phyloP scores from a whole-genome alignment of 305 asterid species.

The Ajuga reptans region DNA sequence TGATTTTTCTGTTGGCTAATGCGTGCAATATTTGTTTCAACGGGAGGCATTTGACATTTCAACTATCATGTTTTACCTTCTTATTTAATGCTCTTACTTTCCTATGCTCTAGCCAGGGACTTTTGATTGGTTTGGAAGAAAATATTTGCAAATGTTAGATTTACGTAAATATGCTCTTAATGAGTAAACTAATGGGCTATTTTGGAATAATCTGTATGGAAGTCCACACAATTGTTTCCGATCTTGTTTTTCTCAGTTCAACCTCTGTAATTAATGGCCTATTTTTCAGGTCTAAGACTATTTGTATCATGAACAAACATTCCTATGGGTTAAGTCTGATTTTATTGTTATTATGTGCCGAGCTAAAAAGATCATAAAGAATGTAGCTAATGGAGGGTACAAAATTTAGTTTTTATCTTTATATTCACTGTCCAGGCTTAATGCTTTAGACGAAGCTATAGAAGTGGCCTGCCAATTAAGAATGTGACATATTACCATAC shows the following conservation, averaged over 20 bases:
- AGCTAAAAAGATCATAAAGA: not conserved
- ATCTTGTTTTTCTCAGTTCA: not conserved
- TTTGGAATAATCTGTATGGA: slow-evolving; percentile 1
- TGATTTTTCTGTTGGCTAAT: not conserved
- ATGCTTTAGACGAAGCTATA: not conserved
- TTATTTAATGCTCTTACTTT: not conserved
- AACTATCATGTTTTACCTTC: not conserved
- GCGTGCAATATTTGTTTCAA: not conserved
- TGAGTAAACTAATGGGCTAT: no score
- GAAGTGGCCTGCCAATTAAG: not conserved
- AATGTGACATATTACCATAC: not conserved
- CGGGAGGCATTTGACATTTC: not conserved
- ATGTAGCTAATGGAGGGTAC: not conserved
- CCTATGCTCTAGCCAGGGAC: not conserved
- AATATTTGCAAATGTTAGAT: no score
- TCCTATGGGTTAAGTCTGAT: not conserved
- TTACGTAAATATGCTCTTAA: no score
- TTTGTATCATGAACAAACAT: not conserved
- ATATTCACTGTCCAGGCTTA: not conserved
- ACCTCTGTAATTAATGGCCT: not conserved
- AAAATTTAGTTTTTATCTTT: not conserved
- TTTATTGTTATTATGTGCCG: not conserved
- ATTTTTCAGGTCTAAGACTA: not conserved
- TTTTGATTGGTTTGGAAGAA: not conserved
- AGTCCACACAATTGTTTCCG: not conserved